A percentile compares a stretch with the other conserved stretches of the same genome.
phyloP scores from a whole-genome alignment of 106 monocot genomes.

The Acorus calamus region DNA sequence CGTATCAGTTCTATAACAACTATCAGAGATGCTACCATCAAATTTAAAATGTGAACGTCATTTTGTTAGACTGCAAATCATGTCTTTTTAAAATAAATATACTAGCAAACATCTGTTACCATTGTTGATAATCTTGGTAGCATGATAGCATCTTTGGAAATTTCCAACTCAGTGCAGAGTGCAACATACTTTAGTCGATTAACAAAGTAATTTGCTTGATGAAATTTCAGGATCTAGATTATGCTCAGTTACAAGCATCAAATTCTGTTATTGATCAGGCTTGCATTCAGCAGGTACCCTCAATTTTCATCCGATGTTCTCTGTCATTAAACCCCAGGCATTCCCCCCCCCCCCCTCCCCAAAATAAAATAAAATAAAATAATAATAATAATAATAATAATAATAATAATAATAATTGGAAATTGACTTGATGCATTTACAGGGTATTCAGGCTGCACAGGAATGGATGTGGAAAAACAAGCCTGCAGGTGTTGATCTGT shows the following conservation, averaged over 20 bases:
- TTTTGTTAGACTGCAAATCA: too few relatives aligned
- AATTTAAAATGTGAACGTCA: too few relatives aligned
- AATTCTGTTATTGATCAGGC: slow-evolving; percentile 38
- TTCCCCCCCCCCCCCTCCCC: too few relatives aligned
- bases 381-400: too few relatives aligned
- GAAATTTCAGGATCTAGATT: slow-evolving; percentile 39
- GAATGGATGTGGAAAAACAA: slow-evolving; percentile 90
- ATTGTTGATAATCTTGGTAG: not conserved
- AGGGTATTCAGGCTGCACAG: slow-evolving; percentile 66
- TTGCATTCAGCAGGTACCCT: slow-evolving; percentile 45
- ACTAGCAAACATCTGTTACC: too few relatives aligned
- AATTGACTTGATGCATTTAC: not conserved
- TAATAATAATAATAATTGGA: too few relatives aligned
- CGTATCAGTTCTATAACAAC: too few relatives aligned
- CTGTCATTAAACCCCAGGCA: not conserved
- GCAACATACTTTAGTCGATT: not conserved
- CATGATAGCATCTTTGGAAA: not conserved
- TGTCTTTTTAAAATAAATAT: too few relatives aligned
- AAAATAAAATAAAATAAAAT: too few relatives aligned
- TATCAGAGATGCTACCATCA: too few relatives aligned
- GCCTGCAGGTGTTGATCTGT: slow-evolving; percentile 34
- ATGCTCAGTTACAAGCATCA: slow-evolving; percentile 42
- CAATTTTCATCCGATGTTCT: not conserved
- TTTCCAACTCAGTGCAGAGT: not conserved
- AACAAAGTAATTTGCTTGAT: not conserved